Base-by-base conservation (phyloP, 2,329 filamentous ascomycete species). In the Aschersonia sp. region DNA sequence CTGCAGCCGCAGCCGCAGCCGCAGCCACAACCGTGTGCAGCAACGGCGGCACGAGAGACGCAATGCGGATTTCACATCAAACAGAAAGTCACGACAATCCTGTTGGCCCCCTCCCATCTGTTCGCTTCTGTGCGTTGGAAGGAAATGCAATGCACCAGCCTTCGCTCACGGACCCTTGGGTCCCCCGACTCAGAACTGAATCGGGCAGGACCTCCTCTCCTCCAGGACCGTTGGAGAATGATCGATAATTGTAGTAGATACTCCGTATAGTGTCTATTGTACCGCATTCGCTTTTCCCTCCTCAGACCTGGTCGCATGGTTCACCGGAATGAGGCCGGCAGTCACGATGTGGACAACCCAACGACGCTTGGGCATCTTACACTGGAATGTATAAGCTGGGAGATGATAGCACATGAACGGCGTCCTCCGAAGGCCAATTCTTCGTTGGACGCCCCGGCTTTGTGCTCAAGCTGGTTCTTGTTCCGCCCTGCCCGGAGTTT, bases 311-410 rank as follows among this genome's bases (percentile, higher is more conserved):
- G 12, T 37, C 35, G 35, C 35, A 37, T 37, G 35, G 35, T 8
- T 37, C 35, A 39, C 44, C 35, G 44, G 29, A 46, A 46, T 46
- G 44, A 46, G 31, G 33, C 44, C 44, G 35, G 35, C 44, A 40
- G 44, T 32, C 33, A 40, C 44, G 6, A 30, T 11, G 9, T 46
- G 11, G 43, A 40, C 39, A 5, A 29, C 30, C n/a, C 9, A 14
- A 40, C 8, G 35, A 37, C 35, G 35, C 35, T 37, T 37, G 8
- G 35, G 35, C 35, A 9, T 12, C 35, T 9, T 37, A 37, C 35
- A 37, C 35, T 37, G 8, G 4, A 37, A 37, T 37, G 8, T 37
- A 37, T 37, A 37, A 37, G 35, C 35, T 37, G 35, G 35, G 35
- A 37, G 12, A 8, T 37, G 35, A 37, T 9, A 12, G 35, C 35